Conservation (phyloP, 2,329 filamentous ascomycete species). For the Polytolypa hystricis region DNA sequence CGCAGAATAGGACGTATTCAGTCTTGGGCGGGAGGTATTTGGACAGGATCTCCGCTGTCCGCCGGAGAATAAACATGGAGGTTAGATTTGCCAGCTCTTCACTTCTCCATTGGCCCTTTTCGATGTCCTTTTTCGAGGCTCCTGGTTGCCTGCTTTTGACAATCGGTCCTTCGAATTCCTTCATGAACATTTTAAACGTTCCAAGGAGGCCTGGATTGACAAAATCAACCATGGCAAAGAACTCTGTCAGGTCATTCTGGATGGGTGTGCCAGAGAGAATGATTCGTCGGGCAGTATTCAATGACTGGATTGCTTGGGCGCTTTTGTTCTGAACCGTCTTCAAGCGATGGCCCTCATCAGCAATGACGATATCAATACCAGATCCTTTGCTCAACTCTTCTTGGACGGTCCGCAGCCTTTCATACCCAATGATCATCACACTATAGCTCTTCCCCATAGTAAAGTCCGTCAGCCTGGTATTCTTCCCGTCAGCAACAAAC, state of each 20-base stretch:
- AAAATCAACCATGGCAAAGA: constrained; percentile 57
- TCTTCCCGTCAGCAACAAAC: constrained; percentile 51
- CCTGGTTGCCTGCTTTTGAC: constrained; percentile 53
- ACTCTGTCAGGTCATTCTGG: constrained; percentile 57
- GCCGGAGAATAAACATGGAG: constrained; percentile 53
- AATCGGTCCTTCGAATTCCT: constrained; percentile 54
- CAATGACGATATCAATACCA: constrained; percentile 58
- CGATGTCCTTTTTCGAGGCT: constrained; percentile 49
- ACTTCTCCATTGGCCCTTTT: constrained; percentile 51
- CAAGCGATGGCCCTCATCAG: constrained; percentile 57
- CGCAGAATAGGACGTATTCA: constrained; percentile 57
- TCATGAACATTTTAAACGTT: constrained; percentile 51
- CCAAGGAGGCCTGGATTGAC: constrained; percentile 57
- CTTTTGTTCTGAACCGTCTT: constrained; percentile 61
- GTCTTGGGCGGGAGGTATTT: constrained; percentile 57
- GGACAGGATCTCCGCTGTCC: constrained; percentile 55
- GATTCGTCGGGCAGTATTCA: constrained; percentile 50
- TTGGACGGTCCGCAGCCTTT: constrained; percentile 55
- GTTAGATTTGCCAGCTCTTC: constrained; percentile 52
- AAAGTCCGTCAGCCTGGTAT: constrained; percentile 54
- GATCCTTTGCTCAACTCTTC: constrained; percentile 52
- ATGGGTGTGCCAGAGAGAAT: constrained; percentile 58
- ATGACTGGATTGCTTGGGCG: constrained; percentile 52
- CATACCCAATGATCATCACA: constrained; percentile 64
- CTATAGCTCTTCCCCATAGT: constrained; percentile 57